Evolutionary conservation across 2,329 filamentous ascomycete species (phyloP).

Genomic region (Gremmenia infestans): DNA sequence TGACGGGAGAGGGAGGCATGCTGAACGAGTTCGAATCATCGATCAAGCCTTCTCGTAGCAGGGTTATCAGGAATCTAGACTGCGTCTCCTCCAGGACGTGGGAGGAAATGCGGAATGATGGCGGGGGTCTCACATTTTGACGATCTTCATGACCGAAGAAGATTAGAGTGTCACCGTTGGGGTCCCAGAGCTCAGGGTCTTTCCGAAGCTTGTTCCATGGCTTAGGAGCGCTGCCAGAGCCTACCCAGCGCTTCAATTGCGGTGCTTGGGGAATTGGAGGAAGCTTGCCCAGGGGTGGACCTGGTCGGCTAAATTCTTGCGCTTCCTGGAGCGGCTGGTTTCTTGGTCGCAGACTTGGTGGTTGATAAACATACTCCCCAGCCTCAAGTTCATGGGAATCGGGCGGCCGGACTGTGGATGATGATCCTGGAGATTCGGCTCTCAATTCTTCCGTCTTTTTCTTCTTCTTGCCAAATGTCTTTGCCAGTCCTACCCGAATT

Average conservation of each 20-base stretch:
- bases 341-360: not conserved
- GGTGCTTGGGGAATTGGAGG: slow-evolving; percentile 39
- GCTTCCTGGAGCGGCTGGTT: slow-evolving; percentile 5
- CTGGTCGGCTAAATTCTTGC: slow-evolving; percentile 5
- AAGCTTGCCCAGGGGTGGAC: slow-evolving; percentile 39
- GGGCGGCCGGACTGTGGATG: slow-evolving; percentile 8
- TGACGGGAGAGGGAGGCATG: slow-evolving; percentile 40
- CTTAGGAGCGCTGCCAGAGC: slow-evolving; percentile 43
- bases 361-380: slow-evolving; percentile 7
- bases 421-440: slow-evolving; percentile 15
- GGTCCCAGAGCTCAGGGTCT: slow-evolving; percentile 57
- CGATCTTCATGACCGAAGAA: slow-evolving; percentile 45
- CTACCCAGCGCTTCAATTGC: slow-evolving; percentile 49
- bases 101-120: slow-evolving; percentile 54
- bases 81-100: slow-evolving; percentile 54
- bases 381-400: slow-evolving; percentile 15
- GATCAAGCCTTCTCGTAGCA: slow-evolving; percentile 48
- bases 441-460: slow-evolving; percentile 26
- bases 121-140: slow-evolving; percentile 35
- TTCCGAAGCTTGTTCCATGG: slow-evolving; percentile 54
- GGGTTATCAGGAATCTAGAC: slow-evolving; percentile 47
- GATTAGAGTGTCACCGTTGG: slow-evolving; percentile 54
- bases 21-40: slow-evolving; percentile 40
- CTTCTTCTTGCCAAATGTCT: slow-evolving; percentile 47
- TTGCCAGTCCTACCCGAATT: slow-evolving; percentile 48